phyloP scores from a whole-genome alignment of 306 rosid genomes.

The Clitoria ternatea region DNA sequence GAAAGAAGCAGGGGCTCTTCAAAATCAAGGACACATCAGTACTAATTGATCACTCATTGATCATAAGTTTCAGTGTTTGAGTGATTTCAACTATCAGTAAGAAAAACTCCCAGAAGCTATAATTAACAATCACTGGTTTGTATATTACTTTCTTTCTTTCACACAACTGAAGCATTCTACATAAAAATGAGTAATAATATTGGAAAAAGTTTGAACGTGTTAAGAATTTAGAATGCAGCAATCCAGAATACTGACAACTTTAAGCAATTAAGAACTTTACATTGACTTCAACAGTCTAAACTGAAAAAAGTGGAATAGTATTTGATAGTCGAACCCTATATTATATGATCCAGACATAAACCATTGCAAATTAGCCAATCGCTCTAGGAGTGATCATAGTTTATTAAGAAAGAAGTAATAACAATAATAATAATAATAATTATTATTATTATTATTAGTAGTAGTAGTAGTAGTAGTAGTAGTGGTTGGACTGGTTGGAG shows the following conservation, averaged over 20 bases:
- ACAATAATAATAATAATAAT: too few relatives aligned
- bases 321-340: constrained; percentile 9
- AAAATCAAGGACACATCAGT: background rate
- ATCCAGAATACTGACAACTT: constrained; percentile 5
- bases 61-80: background rate
- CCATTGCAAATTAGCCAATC: background rate
- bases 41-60: background rate
- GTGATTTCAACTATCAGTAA: background rate
- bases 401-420: background rate
- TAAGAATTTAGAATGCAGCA: background rate
- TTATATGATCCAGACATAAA: background rate
- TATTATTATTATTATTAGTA: too few relatives aligned
- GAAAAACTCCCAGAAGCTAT: background rate
- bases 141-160: background rate
- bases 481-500: too few relatives aligned
- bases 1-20: background rate
- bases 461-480: too few relatives aligned
- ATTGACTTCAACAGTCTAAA: background rate
- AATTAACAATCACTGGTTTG: background rate
- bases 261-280: background rate
- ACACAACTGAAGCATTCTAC: background rate
- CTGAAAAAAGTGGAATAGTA: background rate
- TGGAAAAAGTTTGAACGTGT: background rate
- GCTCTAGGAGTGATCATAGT: constrained; percentile 5
- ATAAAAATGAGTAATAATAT: background rate